Percentiles rank a stretch among this genome's conserved stretches.
These are phyloP conservation scores for Coniochaeta hoffmannii DNA, from an alignment of 2,329 filamentous ascomycete genomes.

Conservation along the genomic window DNA sequence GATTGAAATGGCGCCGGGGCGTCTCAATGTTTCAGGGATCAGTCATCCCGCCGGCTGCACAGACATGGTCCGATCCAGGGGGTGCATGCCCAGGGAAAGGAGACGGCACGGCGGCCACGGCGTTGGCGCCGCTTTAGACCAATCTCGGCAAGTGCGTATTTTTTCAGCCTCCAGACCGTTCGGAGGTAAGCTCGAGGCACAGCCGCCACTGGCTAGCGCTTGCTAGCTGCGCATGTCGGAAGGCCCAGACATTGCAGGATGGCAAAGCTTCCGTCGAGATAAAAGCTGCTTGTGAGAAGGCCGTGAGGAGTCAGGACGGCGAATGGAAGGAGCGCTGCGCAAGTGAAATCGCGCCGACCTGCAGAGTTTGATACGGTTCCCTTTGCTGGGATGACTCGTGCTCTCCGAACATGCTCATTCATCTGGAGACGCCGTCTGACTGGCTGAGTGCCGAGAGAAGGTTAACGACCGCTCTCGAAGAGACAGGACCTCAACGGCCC, in stretches of 20 bases:
- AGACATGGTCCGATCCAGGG: not conserved
- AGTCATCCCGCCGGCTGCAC: not conserved
- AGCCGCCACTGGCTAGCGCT: not conserved
- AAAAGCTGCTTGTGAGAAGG: not conserved
- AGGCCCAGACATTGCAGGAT: not conserved
- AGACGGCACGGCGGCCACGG: not conserved
- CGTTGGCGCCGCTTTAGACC: not conserved
- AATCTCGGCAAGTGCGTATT: not conserved
- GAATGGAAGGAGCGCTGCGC: not conserved
- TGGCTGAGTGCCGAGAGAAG: not conserved
- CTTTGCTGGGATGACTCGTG: no score
- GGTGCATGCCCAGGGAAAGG: not conserved
- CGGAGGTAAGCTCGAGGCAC: not conserved
- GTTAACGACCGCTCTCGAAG: no score
- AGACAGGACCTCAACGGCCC: no score
- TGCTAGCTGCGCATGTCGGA: not conserved
- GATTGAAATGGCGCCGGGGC: not conserved
- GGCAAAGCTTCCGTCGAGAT: not conserved
- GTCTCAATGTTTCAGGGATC: not conserved
- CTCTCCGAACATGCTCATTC: not conserved
- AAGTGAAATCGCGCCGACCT: not conserved
- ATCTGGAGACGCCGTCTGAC: constrained; percentile 1
- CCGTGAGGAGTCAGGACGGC: not conserved
- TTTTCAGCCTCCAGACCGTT: not conserved
- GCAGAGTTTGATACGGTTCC: no score